phyloP scores from a whole-genome alignment of 1,139 yeast genomes.

The Eremothecium coryli region DNA sequence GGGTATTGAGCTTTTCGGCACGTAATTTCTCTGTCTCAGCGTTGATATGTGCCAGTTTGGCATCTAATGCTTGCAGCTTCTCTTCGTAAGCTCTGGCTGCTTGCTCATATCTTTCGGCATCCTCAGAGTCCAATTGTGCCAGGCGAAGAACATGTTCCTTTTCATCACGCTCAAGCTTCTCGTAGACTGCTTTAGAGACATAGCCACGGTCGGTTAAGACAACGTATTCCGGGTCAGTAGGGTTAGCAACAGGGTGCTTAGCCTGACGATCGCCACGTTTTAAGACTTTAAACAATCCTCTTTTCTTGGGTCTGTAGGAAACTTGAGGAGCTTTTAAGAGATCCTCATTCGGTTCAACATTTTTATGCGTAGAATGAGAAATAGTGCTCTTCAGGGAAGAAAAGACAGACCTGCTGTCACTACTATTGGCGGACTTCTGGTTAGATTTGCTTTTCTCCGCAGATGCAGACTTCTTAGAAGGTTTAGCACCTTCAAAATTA shows the following conservation, averaged over 20 bases:
- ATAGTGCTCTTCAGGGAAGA: too few species aligned
- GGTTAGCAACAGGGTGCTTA: conserved; percentile 23
- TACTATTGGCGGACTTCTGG: too few species aligned
- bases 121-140: conserved; percentile 12
- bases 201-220: conserved; percentile 23
- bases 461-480: too few species aligned
- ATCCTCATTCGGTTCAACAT: too few species aligned
- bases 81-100: conserved; percentile 18
- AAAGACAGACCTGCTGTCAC: too few species aligned
- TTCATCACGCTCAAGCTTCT: conserved; percentile 21
- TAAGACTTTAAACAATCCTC: conserved; percentile 10
- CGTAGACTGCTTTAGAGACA: conserved; percentile 26
- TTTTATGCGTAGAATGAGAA: too few species aligned
- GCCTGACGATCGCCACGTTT: conserved; percentile 9
- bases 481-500: too few species aligned
- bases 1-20: conserved; percentile 19
- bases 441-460: too few species aligned
- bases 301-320: background rate
- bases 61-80: conserved; percentile 16
- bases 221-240: conserved; percentile 25
- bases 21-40: conserved; percentile 20
- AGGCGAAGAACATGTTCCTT: conserved; percentile 18
- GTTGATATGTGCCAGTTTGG: conserved; percentile 17
- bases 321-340: background rate
- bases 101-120: conserved; percentile 15